Conservation (phyloP, 2,329 filamentous ascomycete genomes). For the Metarhizium rileyi region DNA sequence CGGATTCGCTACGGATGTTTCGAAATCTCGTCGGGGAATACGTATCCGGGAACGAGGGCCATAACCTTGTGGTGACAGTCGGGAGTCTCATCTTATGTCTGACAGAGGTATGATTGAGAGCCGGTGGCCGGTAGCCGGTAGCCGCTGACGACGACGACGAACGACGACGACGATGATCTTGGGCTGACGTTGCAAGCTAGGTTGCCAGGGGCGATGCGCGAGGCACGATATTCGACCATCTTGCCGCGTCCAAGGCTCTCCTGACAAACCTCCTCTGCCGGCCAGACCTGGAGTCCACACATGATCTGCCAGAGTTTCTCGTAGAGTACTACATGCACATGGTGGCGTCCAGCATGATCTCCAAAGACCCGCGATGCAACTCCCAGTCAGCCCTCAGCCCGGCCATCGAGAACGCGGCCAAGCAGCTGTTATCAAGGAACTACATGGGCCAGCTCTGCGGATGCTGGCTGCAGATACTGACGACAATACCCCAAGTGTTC, state of each 20-base stretch:
- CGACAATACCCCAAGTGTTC: conserved; percentile 29
- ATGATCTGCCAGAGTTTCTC: conserved; percentile 32
- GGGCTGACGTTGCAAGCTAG: conserved; percentile 10
- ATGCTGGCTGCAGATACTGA: conserved; percentile 29
- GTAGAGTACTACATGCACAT: conserved; percentile 40
- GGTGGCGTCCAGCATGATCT: conserved; percentile 36
- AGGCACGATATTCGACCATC: conserved; percentile 35
- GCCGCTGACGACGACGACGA: no score
- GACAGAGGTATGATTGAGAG: conserved; percentile 28
- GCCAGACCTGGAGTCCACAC: conserved; percentile 20
- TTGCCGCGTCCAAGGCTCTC: conserved; percentile 33
- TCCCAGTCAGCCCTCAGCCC: conserved; percentile 21
- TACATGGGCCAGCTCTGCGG: conserved; percentile 29
- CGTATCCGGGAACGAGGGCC: conserved; percentile 22
- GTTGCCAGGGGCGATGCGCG: conserved; percentile 34
- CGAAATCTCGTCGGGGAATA: conserved; percentile 24
- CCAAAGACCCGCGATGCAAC: conserved; percentile 23
- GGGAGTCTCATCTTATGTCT: conserved; percentile 36
- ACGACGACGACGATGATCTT: background rate
- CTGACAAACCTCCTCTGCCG: conserved; percentile 26
- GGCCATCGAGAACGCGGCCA: conserved; percentile 20
- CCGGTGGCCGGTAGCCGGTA: no score
- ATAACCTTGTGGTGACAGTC: conserved; percentile 29
- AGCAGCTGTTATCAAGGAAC: conserved; percentile 17
- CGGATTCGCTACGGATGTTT: conserved; percentile 26